phyloP scores from a whole-genome alignment of 805 yeast genomes.

The Phaffomyces thermotolerans region DNA sequence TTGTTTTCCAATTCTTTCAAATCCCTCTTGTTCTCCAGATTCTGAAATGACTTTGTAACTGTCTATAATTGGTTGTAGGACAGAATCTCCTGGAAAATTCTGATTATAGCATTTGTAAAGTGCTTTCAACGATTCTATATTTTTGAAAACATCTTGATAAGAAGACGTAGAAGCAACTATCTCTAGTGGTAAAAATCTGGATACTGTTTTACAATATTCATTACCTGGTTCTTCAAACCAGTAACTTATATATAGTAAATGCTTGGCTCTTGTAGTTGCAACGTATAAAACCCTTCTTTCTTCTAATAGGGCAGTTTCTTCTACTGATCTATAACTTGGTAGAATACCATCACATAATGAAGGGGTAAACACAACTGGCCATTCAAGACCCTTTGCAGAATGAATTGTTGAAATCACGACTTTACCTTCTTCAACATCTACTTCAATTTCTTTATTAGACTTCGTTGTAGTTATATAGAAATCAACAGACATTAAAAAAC shows the following conservation, averaged over 20 bases:
- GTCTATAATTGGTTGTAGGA: too few relatives aligned
- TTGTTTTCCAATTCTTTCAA: too few relatives aligned
- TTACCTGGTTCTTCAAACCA: neutral
- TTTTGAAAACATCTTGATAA: too few relatives aligned
- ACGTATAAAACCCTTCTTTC: slow-evolving; percentile 85
- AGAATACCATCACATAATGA: slow-evolving; percentile 58
- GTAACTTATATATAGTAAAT: slow-evolving; percentile 37
- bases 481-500: slow-evolving; percentile 30
- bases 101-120: too few relatives aligned
- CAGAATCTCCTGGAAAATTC: too few relatives aligned
- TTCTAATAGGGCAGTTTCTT: slow-evolving; percentile 43
- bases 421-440: slow-evolving; percentile 21
- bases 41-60: too few relatives aligned
- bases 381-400: slow-evolving; percentile 89
- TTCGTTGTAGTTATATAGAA: slow-evolving; percentile 21
- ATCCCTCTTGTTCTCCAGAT: too few relatives aligned
- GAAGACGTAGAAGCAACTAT: too few relatives aligned
- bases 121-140: too few relatives aligned
- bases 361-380: slow-evolving; percentile 88
- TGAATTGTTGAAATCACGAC: slow-evolving; percentile 76
- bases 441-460: slow-evolving; percentile 15
- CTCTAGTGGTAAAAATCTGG: too few relatives aligned
- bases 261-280: slow-evolving; percentile 78
- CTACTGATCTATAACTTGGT: slow-evolving; percentile 41
- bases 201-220: too few relatives aligned